These are phyloP conservation scores for Bruguiera parviflora DNA, from an alignment of 345 rosid species.

Conservation along the genomic window DNA sequence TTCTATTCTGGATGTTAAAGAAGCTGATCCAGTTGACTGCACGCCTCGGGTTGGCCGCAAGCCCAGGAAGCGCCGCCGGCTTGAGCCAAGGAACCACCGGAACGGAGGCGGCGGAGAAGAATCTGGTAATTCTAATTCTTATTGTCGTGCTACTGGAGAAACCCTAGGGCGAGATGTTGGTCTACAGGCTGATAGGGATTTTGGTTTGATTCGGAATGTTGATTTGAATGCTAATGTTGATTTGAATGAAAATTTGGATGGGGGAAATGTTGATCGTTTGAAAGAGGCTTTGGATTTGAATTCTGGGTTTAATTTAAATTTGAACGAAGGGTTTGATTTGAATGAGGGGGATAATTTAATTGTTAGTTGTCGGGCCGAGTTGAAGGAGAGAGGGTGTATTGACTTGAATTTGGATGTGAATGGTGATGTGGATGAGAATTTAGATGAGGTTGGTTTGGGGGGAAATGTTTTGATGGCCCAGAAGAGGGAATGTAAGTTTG, in stretches of 20 bases:
- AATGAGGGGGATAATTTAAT: constrained; percentile 21
- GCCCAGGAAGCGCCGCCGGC: constrained; percentile 51
- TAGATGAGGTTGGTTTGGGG: constrained; percentile 16
- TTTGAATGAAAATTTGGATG: constrained; percentile 36
- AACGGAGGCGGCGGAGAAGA: constrained; percentile 6
- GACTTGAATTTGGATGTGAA: constrained; percentile 77
- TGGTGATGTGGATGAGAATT: constrained; percentile 45
- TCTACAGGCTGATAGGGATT: constrained; percentile 8
- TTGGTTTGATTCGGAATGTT: constrained; percentile 16
- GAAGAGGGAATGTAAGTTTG: constrained; percentile 56
- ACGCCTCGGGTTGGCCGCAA: constrained; percentile 29
- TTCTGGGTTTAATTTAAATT: constrained; percentile 56
- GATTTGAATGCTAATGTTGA: constrained; percentile 38
- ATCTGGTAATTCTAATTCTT: constrained; percentile 10
- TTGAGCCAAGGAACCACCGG: constrained; percentile 29
- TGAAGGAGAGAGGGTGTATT: constrained; percentile 40
- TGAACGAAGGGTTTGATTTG: constrained; percentile 47
- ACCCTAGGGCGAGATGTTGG: constrained; percentile 31
- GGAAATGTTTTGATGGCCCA: constrained; percentile 19
- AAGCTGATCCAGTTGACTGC: constrained; percentile 9
- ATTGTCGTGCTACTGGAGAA: constrained; percentile 25
- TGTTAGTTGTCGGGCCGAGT: constrained; percentile 24
- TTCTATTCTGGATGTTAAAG: constrained; percentile 27
- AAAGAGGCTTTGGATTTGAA: constrained; percentile 51
- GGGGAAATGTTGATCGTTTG: constrained; percentile 29